phyloP scores from a whole-genome alignment of 2,329 filamentous ascomycete genomes.

The Neofusicoccum parvum region DNA sequence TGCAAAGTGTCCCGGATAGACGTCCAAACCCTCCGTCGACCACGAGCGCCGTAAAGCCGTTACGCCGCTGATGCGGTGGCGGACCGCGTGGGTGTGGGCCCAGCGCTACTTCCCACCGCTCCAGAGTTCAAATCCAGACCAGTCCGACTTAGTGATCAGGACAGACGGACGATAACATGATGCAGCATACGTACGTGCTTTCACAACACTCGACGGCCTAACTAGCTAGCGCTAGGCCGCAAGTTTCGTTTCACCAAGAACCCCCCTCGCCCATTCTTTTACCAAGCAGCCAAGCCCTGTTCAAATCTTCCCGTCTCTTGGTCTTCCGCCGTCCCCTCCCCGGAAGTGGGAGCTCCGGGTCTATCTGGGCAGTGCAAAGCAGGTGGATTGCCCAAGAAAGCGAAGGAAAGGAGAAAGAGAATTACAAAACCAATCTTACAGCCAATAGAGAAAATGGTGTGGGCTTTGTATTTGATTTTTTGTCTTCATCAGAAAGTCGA shows the following conservation, averaged over 20 bases:
- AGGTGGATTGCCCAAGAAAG: neutral
- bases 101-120: neutral
- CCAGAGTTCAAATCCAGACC: neutral
- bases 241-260: constrained; percentile 15
- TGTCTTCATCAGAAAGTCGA: neutral
- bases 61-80: no score
- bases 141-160: neutral
- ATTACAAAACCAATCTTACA: neutral
- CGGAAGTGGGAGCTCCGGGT: neutral
- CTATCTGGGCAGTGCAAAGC: neutral
- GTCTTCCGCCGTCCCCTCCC: neutral
- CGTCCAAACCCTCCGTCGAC: no score
- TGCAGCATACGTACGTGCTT: neutral
- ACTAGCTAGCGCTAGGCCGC: constrained; percentile 2
- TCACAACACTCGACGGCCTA: neutral
- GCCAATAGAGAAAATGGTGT: neutral
- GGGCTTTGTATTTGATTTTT: neutral
- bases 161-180: no score
- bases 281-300: neutral
- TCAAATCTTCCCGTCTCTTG: no score
- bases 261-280: neutral
- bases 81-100: no score
- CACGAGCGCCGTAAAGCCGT: no score
- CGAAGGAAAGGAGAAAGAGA: no score
- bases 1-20: no score